phyloP scores from a whole-genome alignment of 352 stramenopile species.

The Globisporangium paroecandrum region DNA sequence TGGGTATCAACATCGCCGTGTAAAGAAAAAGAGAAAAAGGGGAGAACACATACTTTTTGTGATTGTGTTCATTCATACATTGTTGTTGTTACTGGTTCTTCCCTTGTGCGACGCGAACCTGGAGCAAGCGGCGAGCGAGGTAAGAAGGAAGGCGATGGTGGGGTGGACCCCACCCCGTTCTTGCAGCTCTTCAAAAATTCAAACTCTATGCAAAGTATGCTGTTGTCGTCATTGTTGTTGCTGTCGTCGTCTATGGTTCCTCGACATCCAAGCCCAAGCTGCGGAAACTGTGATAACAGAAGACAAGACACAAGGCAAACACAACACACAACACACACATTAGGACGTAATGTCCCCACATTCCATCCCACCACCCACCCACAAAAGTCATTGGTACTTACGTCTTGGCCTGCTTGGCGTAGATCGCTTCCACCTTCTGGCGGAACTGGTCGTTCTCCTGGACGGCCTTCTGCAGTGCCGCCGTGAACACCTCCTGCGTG shows the following conservation, averaged over 20 bases:
- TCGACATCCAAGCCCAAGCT: slow-evolving; percentile 64
- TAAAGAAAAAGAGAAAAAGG: not conserved
- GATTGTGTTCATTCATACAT: not conserved
- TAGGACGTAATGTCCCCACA: not conserved
- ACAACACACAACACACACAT: not conserved
- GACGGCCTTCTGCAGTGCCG: slow-evolving; percentile 68
- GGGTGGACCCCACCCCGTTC: not conserved
- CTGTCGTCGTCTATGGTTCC: slow-evolving; percentile 30
- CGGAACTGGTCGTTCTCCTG: slow-evolving; percentile 60
- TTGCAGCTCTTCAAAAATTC: not conserved
- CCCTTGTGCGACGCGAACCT: slow-evolving; percentile 5
- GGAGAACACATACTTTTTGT: not conserved
- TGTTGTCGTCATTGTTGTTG: not conserved
- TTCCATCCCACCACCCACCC: not conserved
- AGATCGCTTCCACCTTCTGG: slow-evolving; percentile 66
- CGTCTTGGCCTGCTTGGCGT: slow-evolving; percentile 62
- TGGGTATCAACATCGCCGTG: slow-evolving; percentile 1
- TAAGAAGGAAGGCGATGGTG: not conserved
- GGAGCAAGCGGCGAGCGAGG: slow-evolving; percentile 1
- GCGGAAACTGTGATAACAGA: slow-evolving; percentile 42
- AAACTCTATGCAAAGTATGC: slow-evolving; percentile 15
- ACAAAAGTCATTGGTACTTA: slow-evolving; percentile 30
- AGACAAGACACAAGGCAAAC: not conserved
- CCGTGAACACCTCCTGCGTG: slow-evolving; percentile 59
- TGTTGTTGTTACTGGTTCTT: not conserved